Evolutionary conservation across 2,329 filamentous ascomycete species (phyloP).

Genomic region (Cadophora malorum): DNA sequence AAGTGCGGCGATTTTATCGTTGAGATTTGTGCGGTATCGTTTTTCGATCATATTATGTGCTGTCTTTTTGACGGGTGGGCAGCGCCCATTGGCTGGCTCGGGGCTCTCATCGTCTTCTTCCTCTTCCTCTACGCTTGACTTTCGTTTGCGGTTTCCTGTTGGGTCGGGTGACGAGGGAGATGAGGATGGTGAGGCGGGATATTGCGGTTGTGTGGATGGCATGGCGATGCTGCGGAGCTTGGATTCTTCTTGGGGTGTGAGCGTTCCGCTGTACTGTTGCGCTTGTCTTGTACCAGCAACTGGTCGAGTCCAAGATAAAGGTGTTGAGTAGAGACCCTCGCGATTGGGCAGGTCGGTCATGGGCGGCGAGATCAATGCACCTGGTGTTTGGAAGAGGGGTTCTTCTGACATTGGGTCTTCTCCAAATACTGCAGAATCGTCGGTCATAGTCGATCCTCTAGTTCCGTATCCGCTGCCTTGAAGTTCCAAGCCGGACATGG

Average conservation of each 20-base stretch:
- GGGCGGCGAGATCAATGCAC: slow-evolving; percentile 24
- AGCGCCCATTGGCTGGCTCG: slow-evolving; percentile 36
- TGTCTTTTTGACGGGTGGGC: slow-evolving; percentile 70
- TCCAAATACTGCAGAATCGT: slow-evolving; percentile 38
- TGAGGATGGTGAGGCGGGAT: slow-evolving; percentile 52
- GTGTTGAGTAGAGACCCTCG: slow-evolving; percentile 41
- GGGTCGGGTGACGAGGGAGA: slow-evolving; percentile 48
- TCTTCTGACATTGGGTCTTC: slow-evolving; percentile 39
- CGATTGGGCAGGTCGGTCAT: slow-evolving; percentile 25
- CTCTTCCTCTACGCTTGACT: slow-evolving; percentile 50
- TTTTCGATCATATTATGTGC: slow-evolving; percentile 89
- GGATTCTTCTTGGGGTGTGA: slow-evolving; percentile 38
- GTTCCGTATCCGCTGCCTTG: slow-evolving; percentile 32
- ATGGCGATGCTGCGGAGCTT: slow-evolving; percentile 68
- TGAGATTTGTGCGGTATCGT: slow-evolving; percentile 81
- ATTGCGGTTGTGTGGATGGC: slow-evolving; percentile 58
- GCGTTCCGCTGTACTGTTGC: slow-evolving; percentile 24
- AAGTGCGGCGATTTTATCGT: slow-evolving; percentile 80
- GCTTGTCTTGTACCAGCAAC: slow-evolving; percentile 19
- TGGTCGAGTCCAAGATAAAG: slow-evolving; percentile 40
- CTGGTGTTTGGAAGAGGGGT: slow-evolving; percentile 40
- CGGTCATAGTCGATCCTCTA: slow-evolving; percentile 27
- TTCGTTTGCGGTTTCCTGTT: slow-evolving; percentile 52
- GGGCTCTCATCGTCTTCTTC: slow-evolving; percentile 57
- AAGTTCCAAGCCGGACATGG: slow-evolving; percentile 37